A percentile compares a stretch with the other conserved stretches of the same genome.
Conservation (phyloP, 2,329 filamentous ascomycete genomes). For the Colletotrichum endophyticum region DNA sequence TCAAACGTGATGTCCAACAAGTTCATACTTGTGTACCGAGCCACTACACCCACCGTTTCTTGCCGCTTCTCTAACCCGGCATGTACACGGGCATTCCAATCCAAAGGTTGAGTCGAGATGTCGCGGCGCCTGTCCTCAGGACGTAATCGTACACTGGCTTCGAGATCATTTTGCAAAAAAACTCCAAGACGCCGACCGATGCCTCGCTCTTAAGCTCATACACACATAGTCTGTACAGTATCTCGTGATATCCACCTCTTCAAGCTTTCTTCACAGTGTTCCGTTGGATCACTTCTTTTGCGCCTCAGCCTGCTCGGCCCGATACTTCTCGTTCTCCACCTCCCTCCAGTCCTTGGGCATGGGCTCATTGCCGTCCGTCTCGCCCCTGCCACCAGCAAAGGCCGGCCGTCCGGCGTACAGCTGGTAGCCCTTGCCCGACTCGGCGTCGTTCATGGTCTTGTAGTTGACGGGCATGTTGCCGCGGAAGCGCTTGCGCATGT, state of each 20-base stretch:
- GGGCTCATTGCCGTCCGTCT: slow-evolving; percentile 71
- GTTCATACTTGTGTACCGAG: not conserved
- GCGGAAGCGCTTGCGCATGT: slow-evolving; percentile 98
- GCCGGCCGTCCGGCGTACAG: slow-evolving; percentile 81
- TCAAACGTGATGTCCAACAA: not conserved
- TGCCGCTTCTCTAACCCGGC: not conserved
- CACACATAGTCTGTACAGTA: slow-evolving; percentile 15
- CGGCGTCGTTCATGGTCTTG: slow-evolving; percentile 63
- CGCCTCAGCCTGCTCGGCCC: slow-evolving; percentile 37
- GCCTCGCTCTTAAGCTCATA: slow-evolving; percentile 18
- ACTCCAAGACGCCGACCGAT: slow-evolving; percentile 18
- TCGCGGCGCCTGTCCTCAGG: not conserved
- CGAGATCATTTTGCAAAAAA: not conserved
- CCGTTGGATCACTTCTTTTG: slow-evolving; percentile 23
- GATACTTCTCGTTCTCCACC: slow-evolving; percentile 67
- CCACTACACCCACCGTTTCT: not conserved
- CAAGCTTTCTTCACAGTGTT: too few species aligned
- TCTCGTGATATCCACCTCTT: not conserved
- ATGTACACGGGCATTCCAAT: not conserved
- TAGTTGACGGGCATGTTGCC: slow-evolving; percentile 87
- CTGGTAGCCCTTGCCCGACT: slow-evolving; percentile 67
- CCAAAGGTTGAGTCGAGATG: not conserved
- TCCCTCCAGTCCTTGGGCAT: slow-evolving; percentile 67
- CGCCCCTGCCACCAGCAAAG: slow-evolving; percentile 67
- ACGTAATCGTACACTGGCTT: not conserved